Evolutionary conservation across 2,329 filamentous ascomycete species (phyloP), one percentile per base, ranked within the genome.

Genomic region (Fusarium sp.): DNA sequence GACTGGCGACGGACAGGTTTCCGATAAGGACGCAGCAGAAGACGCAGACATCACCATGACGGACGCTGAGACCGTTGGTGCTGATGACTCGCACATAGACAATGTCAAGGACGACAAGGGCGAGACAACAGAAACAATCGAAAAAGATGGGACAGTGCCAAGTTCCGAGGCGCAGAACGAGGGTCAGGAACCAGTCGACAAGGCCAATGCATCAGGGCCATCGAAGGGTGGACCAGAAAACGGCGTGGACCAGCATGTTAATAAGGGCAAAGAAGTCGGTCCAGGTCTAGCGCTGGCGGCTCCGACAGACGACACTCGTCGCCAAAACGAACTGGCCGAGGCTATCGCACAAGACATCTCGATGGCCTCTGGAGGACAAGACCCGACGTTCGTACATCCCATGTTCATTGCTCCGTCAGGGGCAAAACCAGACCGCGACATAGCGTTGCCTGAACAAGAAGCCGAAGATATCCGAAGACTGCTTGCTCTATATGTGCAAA

Each of bases 381-480:
- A 86, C 15, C 85, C 88, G 5, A 85, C 86, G n/a, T 88, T 88
- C 32, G 89, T 96, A 68, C 93, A 96, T 79, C 93, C 94, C 4
- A 90, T 95, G 78, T 97, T 95, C 82, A 82, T 91, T 50, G 89
- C 92, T 38, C 92, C 94, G 0, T 80, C 84, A 30, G 85, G 89
- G 35, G 89, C 90, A 27, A 87, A 88, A 63, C 88, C 92, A 3
- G 92, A 95, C 80, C 88, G 91, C 65, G 91, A 95, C 79, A 85
- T 94, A 43, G 92, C 92, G 2, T 88, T 97, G 4, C 93, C 94
- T 1, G 87, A 91, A 20, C 83, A 86, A 30, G 94, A 97, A 83
- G 94, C 94, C 1, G 93, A 95, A 73, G 93, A 97, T 69, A 91
- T 94, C 50, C 90, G 94, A 68, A 89, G 92, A 66, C 83, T 95